Evolutionary conservation across 1,284 basidiomycete genomes (phyloP), one percentile per base, ranked within the genome.

Genomic region (Boletus holoroseus): DNA sequence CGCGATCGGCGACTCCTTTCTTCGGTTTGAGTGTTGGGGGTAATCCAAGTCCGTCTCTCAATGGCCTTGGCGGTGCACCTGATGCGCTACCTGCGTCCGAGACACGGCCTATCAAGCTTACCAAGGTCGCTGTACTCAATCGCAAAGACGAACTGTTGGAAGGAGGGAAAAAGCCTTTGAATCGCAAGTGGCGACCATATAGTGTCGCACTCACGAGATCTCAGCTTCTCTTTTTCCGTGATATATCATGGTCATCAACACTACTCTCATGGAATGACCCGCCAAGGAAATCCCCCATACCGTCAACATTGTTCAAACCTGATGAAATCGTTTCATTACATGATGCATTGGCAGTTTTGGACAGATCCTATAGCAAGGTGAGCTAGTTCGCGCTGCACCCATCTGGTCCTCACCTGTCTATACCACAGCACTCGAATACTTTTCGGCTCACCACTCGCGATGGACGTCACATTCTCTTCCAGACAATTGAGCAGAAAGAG

Each of bases 221-320:
- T 7, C 94, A 97, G 63, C 74, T 99, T 8, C 77, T 98, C 40
- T 88, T 98, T 66, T 94, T 94, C 72, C 91, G 91, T 55, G 94
- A 98, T 68, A 70, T 83, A 1, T 71, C 80, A 7, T 88, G 82
- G 83, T 83, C 83, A 6, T 62, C 73, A 28, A 73, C 74, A 18
- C 67, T 93, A 22, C 72, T 79, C 47, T 75, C 79, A 39, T 78
- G 82, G 63, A 71, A 75, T 18, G 68, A 73, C 16, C 62, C 62
- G 2, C 64, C 69, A 5, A 71, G 73, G 43, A 71, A 68, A 22
- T 58, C 76, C 3, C 66, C 79, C 11, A 76, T 83, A 9, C 76
- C 79, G 26, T 73, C 77, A 44, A 71, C 79, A 5, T 71, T 80
- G 18, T 84, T 94, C 63, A 86, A 82, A 62, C 93, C 94, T 0